Evolutionary conservation across 805 yeast species (phyloP).

Genomic region (Candida dendrica): DNA sequence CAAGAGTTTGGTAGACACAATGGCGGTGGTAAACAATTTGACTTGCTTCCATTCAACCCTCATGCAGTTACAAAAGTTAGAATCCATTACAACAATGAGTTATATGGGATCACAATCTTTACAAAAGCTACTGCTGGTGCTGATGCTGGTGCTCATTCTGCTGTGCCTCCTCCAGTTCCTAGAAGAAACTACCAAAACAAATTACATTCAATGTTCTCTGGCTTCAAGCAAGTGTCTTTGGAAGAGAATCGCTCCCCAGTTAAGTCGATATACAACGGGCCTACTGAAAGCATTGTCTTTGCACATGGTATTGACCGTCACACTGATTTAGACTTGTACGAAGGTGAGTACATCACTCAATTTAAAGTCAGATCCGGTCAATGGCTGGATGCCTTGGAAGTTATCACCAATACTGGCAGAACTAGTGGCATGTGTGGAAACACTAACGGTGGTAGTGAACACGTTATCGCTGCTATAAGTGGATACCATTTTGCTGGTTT

Average conservation of each 20-base stretch:
- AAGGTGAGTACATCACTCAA: conserved; percentile 54
- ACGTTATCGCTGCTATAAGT: conserved; percentile 55
- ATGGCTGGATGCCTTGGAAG: conserved; percentile 86
- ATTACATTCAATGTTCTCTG: conserved; percentile 18
- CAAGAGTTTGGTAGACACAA: conserved; percentile 22
- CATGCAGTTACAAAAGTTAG: conserved; percentile 42
- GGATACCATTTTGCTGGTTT: conserved; percentile 61
- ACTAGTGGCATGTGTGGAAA: conserved; percentile 60
- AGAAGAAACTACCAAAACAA: conserved; percentile 34
- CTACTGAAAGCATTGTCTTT: conserved; percentile 22
- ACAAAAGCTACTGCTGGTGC: conserved; percentile 13
- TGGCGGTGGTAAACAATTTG: conserved; percentile 16
- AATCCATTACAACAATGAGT: conserved; percentile 66
- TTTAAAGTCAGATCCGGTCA: conserved; percentile 66
- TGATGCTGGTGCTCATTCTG: conserved; percentile 8
- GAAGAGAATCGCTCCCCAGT: background rate
- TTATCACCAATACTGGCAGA: conserved; percentile 53
- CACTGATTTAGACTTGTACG: conserved; percentile 46
- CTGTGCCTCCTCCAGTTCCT: conserved; percentile 39
- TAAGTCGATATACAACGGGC: background rate
- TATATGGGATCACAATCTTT: conserved; percentile 72
- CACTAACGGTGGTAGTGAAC: conserved; percentile 54
- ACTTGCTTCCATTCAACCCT: conserved; percentile 29
- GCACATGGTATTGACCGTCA: conserved; percentile 50
- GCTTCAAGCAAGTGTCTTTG: conserved; percentile 10